A percentile compares a stretch with the other conserved stretches of the same genome.
Evolutionary conservation across 352 stramenopile species (phyloP).

Genomic region (Pythium dissimile): DNA sequence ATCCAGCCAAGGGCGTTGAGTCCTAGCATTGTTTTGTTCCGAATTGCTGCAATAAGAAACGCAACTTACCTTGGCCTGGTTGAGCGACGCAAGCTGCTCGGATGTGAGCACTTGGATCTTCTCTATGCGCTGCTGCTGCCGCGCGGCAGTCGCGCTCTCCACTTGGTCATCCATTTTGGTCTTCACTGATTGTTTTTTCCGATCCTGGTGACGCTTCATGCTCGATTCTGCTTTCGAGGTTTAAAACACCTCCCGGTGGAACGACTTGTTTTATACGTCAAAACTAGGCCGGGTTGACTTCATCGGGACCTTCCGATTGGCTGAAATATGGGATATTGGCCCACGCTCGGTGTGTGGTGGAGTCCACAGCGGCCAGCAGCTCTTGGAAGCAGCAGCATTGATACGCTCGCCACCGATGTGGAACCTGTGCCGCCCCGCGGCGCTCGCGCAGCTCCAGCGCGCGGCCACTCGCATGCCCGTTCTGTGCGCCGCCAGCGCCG

Average conservation of each 20-base stretch:
- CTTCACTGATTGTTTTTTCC: too few species aligned
- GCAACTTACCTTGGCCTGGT: conserved; percentile 51
- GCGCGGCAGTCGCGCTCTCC: too few species aligned
- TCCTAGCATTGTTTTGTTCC: not conserved
- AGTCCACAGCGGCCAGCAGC: not conserved
- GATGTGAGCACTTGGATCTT: conserved; percentile 62
- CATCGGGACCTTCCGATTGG: not conserved
- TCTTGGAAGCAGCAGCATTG: conserved; percentile 11
- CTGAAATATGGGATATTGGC: conserved; percentile 1
- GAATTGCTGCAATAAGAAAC: not conserved
- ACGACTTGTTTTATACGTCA: conserved; percentile 4
- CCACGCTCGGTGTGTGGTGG: conserved; percentile 21
- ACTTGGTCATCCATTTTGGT: not conserved
- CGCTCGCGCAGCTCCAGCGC: conserved; percentile 39
- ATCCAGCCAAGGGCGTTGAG: not conserved
- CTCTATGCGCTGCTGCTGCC: conserved; percentile 16
- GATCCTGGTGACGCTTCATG: too few species aligned
- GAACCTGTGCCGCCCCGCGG: conserved; percentile 44
- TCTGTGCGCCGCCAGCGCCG: conserved; percentile 16
- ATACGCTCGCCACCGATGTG: conserved; percentile 39
- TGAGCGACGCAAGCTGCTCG: conserved; percentile 60
- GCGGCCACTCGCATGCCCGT: conserved; percentile 12
- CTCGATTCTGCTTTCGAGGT: not conserved
- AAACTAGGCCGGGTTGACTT: not conserved
- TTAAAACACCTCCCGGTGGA: conserved; percentile 5